Evolutionary conservation across 257 asterid species (phyloP), one percentile per base, ranked within the genome.

Genomic region (Solanum sitiens): DNA sequence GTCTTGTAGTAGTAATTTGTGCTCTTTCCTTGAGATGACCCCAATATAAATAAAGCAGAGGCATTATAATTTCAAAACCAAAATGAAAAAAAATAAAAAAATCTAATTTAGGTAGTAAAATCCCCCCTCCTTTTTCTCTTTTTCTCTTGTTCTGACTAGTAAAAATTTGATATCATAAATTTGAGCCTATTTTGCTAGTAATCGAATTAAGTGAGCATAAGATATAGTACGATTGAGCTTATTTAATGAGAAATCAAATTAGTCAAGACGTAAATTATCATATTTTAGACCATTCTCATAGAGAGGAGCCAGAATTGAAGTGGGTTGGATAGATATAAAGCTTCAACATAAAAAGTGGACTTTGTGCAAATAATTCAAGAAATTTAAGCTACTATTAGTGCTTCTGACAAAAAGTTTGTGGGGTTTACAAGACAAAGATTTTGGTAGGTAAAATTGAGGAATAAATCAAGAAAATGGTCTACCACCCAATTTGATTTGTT

Each of bases 11-110:
- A 73, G 90, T 87, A 91, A 35, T 20, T 68, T 70, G 83, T 80
- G 86, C 91, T 88, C 91, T 89, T 93, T 86, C 75, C 71, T 89
- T 92, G 98, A 94, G 92, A 91, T 93, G 94, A 94, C 98, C 92
- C 94, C 95, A 93, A 87, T 86, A 93, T 84, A 93, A 84, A 82
- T 85, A 86, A 91, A 91, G 84, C 61, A n/a, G 61, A 42, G 83
- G 37, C 83, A 76, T 42, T 76, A 40, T 42, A 68, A 6, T 27
- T 68, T 65, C 47, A 67, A n/a, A 8, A 85, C 18, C 45, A 44
- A 85, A 61, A 39, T 76, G 37, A 44, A 75, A 21, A 37, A 20
- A 74, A 27, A 27, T n/a, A 11, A 53, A n/a, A 37, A 11, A 39
- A 21, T 75, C 83, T 39, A 75, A 39, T 21, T 21, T 74, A 74